Evolutionary conservation across 2,329 filamentous ascomycete genomes (phyloP).

Genomic region (Apiospora rasikravindrae): DNA sequence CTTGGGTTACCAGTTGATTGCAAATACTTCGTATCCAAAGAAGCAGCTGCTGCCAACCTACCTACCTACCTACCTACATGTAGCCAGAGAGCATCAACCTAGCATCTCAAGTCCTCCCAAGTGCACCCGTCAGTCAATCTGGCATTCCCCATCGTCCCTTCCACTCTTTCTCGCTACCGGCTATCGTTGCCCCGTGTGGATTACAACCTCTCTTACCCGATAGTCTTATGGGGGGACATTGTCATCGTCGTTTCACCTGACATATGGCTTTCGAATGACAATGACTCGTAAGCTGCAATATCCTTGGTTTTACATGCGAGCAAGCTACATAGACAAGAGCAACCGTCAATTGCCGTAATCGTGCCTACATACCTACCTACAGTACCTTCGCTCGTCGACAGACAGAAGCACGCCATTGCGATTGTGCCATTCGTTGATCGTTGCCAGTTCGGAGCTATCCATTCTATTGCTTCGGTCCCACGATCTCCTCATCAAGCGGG

Average conservation of each 20-base stretch:
- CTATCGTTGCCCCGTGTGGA: not conserved
- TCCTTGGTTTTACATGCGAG: not conserved
- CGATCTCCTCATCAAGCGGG: constrained; percentile 1
- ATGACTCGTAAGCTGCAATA: constrained; percentile 12
- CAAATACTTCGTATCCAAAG: no score
- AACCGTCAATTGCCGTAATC: not conserved
- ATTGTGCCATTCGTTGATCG: constrained; percentile 9
- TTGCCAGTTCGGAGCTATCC: not conserved
- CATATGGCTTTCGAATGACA: not conserved
- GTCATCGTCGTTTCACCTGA: constrained; percentile 9
- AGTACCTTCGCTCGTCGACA: not conserved
- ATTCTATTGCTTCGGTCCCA: not conserved
- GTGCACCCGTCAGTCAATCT: not conserved
- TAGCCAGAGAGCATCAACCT: no score
- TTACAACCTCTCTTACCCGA: not conserved
- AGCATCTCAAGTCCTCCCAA: not conserved
- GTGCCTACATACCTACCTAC: not conserved
- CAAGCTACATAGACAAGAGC: constrained; percentile 9
- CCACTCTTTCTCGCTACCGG: not conserved
- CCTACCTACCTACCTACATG: not conserved
- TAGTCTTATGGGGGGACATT: not conserved
- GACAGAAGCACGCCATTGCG: not conserved
- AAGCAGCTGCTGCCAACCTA: not conserved
- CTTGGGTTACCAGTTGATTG: not conserved
- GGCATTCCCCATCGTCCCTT: not conserved